Evolutionary conservation across 306 rosid species (phyloP), one percentile per base, ranked within the genome.

Genomic region (Cucumis hystrix): DNA sequence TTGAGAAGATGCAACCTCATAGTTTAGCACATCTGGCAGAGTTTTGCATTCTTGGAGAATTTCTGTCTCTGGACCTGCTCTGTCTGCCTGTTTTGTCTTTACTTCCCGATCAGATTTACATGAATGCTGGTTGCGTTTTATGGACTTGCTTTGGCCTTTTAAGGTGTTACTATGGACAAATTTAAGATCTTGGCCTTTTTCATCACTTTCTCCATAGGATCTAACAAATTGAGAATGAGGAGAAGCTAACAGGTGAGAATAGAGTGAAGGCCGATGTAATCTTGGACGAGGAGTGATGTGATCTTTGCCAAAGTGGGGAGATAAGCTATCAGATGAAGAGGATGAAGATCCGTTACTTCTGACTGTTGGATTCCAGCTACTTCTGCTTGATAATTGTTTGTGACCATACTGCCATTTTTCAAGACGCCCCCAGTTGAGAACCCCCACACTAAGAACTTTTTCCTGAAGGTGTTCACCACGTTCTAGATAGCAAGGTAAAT

Each of bases 401-500:
- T 89, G 87, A 60, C 86, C 71, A 39, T 77, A 62, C 77, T 82
- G 87, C 99, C 99, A 95, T 82, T 87, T 90, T 79, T 95, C 90
- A 40, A 95, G 87, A 68, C 81, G 90, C 18, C 87, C 79, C 99
- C 99, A 95, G 82, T 95, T 93, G 84, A 95, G 97, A 81, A 95
- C 99, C 75, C 99, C 99, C 37, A 95, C 92, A 81, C 90, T 95
- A 61, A 92, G 86, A 78, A 74, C 87, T 80, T 89, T 90, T 75
- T 95, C 99, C 68, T 84, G 85, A 51, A 65, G 59, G 30, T 84
- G 87, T 80, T 83, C 85, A 28, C 96, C 92, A 68, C 83, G 90
- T 84, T 92, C 90, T 72, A 95, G 88, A 88, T 84, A 95, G 85
- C 93, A 87, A 3, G 99, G 99, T 85, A 95, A 85, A 58, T 85